Conservation (phyloP, 257 asterid genomes). For the Jacaranda mimosifolia region DNA sequence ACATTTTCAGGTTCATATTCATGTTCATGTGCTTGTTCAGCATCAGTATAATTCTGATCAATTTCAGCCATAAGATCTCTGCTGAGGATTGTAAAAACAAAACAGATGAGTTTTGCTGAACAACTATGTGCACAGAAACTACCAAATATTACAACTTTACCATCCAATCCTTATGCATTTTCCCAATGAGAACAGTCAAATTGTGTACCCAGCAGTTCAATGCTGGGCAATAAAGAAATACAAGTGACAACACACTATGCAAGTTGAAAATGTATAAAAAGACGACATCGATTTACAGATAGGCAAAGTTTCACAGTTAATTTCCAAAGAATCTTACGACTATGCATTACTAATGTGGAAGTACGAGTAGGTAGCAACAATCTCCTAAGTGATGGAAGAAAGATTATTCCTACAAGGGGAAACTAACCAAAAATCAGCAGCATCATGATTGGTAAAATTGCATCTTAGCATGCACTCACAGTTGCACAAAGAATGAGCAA, state of each 20-base stretch:
- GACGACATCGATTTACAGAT: not conserved
- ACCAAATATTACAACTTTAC: constrained; percentile 19
- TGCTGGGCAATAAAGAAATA: not conserved
- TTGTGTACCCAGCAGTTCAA: not conserved
- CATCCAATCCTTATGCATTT: not conserved
- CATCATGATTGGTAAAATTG: not conserved
- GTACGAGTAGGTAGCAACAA: not conserved
- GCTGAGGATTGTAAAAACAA: constrained; percentile 18
- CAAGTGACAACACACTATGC: not conserved
- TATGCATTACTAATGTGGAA: not conserved
- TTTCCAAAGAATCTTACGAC: not conserved
- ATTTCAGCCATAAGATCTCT: constrained; percentile 63
- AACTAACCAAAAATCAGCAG: not conserved
- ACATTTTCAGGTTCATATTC: constrained; percentile 42
- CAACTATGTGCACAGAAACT: not conserved
- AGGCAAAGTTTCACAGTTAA: not conserved
- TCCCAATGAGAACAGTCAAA: not conserved
- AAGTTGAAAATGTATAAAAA: not conserved
- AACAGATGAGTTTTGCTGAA: not conserved
- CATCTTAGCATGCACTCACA: no score
- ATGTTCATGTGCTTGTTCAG: constrained; percentile 46
- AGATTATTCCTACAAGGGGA: not conserved
- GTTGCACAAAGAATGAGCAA: not conserved
- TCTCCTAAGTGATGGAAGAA: not conserved
- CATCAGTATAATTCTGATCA: constrained; percentile 44